Evolutionary conservation across 2,329 filamentous ascomycete species (phyloP), one percentile per base, ranked within the genome.

Genomic region (Nothophoma quercina): DNA sequence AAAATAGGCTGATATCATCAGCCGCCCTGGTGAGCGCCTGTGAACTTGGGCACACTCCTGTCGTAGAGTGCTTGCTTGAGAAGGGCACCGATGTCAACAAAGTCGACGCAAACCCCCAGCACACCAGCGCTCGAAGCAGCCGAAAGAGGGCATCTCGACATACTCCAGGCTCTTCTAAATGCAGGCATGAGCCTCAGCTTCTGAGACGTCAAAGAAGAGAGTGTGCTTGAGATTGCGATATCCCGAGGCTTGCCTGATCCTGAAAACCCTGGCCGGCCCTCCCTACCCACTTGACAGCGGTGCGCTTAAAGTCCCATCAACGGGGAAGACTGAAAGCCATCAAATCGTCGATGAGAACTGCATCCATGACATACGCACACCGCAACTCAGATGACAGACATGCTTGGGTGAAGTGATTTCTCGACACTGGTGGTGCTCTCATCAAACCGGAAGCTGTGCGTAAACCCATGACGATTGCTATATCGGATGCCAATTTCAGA

Each of bases 341-440:
- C 3, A 49, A 36, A 28, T 48, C 60, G 1, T n/a, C 63, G 25
- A 58, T 63, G 22, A 34, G 40, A 1, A 52, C 53, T 16, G 32
- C 50, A 9, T 51, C 51, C 8, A 26, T 62, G n/a, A 61, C 61
- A 55, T 59, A 57, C 29, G 25, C 41, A 9, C 45, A 13, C 22
- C 42, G 7, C 28, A 32, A 12, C 28, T 9, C n/a, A 8, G 2
- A 15, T 1, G 3, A 30, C 18, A 32, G 58, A 13, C 44, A 40
- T 32, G 56, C 43, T 2, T 69, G 65, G 65, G 36, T 69, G 29
- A 25, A 48, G 18, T 66, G 63, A 60, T 51, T 65, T 10, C 35
- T 68, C 5, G 48, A 59, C 12, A 43, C 58, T 23, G 63, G 63
- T 22, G 64, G 63, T 7, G 30, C 57, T 13, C 43, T 67, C 13